Evolutionary conservation across 1,284 basidiomycete species (phyloP), one percentile per base, ranked within the genome.

Genomic region (Ganoderma lingzhi): DNA sequence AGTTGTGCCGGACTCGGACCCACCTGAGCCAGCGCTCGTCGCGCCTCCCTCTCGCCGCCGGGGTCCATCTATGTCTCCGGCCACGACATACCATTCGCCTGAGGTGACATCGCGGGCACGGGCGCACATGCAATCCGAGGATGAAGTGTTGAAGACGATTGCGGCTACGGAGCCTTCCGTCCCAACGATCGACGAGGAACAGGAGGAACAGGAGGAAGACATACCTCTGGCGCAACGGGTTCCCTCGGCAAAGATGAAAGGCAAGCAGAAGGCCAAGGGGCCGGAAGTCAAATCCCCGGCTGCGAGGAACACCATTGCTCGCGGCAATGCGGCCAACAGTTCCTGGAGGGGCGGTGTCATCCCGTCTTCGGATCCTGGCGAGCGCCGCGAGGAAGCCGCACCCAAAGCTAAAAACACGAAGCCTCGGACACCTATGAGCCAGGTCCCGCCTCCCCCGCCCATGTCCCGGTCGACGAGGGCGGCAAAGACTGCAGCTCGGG

Each of bases 281-380:
- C 45, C 62, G 5, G 44, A 30, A 1, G 23, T 51, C 39, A 48
- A 64, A 32, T 63, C 66, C 37, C 66, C 70, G 1, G 23, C 35
- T 12, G 23, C 39, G 0, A 44, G 55, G 10, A 62, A 59, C 12
- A 60, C 44, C 1, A 51, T 69, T 5, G 23, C 61, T 8, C 66
- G 70, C 8, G 51, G 63, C 41, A 23, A 48, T 45, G 10, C n/a
- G 3, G 19, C 42, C 15, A 63, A 53, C 55, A 64, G 32, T 15
- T 73, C 72, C 1, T 69, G 73, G 70, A 68, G 61, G 51, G 60
- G 69, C 48, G 66, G 56, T 32, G 65, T 72, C 28, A 59, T 74
- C 6, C 75, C 75, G 1, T 74, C 75, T 6, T 76, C 75, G n/a
- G 69, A 73, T 62, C 72, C 75, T 17, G 65, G 64, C 37, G 70